phyloP scores from a whole-genome alignment of 441 rosid species.

The Pelargonium citronellum region DNA sequence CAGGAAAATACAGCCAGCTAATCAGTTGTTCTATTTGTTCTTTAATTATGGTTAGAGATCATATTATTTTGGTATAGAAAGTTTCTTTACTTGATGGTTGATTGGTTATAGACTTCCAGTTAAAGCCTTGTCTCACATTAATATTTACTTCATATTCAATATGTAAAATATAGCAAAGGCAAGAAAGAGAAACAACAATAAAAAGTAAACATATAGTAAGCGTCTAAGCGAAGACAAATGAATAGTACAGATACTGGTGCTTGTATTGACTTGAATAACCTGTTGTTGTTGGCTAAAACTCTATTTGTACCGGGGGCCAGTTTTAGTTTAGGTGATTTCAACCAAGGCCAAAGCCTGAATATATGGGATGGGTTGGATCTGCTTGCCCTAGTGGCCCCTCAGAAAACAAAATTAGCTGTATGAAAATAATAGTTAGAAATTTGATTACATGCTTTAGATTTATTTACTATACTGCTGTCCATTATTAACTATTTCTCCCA shows the following conservation, averaged over 20 bases:
- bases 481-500: slow-evolving; percentile 10
- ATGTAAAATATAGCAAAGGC: too few relatives aligned
- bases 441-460: not conserved
- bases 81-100: too few relatives aligned
- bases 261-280: not conserved
- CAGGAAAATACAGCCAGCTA: too few relatives aligned
- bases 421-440: not conserved
- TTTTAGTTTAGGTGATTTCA: not conserved
- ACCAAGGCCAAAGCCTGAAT: not conserved
- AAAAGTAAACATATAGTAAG: too few relatives aligned
- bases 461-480: not conserved
- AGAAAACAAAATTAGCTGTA: not conserved
- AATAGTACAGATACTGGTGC: not conserved
- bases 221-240: not conserved
- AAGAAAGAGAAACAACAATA: too few relatives aligned
- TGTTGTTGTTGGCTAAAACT: not conserved
- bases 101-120: too few relatives aligned
- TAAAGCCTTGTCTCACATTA: too few relatives aligned
- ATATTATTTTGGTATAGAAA: too few relatives aligned
- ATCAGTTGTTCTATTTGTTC: too few relatives aligned
- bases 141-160: too few relatives aligned
- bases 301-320: not conserved
- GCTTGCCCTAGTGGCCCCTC: not conserved
- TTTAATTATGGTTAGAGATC: too few relatives aligned
- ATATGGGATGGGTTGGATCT: not conserved